Base-by-base conservation (phyloP, 768 basidiomycete genomes). In the Cubamyces sp. region DNA sequence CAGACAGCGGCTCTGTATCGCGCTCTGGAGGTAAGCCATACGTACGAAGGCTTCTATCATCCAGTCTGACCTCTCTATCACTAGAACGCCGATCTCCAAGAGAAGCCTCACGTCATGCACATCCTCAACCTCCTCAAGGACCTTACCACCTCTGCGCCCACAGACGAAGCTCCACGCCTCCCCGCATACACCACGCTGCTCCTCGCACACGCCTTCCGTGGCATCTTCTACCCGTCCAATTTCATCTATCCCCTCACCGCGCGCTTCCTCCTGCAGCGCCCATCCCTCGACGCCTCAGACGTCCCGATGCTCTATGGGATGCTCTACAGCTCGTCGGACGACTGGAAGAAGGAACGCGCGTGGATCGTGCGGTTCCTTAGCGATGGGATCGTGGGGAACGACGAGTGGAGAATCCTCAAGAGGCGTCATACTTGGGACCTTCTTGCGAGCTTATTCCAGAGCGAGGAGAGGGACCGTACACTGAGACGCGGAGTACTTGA, bases 281-380 rank as follows among this genome's bases (percentile, higher is more conserved):
- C 94, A 0, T 82, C 86, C 57, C 76, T 98, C 7, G 96, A 98
- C 68, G 76, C 77, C 0, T 78, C 76, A 0, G 96, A 98, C 69
- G 92, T 98, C 0, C 96, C 96, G 0, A 87, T 98, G 87, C 75
- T 99, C 5, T 98, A 92, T 69, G 80, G 80, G 12, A 88, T 96
- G 86, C 78, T 98, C 3, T 97, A 94, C 71, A 92, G 90, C 67
- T 76, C 79, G 3, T 88, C 91, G 42, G 87, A 88, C 15, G 63
- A 69, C 54, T 94, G 92, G 90, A 90, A 86, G 75, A 90, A 87
- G 73, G 94, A 96, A 69, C 80, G 93, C n/a, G 81, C 81, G 1
- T 98, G 95, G 95, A 95, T 96, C 28, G 76, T 96, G 37, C 81
- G 84, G 42, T 92, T 94, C 73, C 74, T 97, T 41, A 80, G 88